Conservation (phyloP, 1,139 yeast species). For the Yamadazyma triangularis region DNA sequence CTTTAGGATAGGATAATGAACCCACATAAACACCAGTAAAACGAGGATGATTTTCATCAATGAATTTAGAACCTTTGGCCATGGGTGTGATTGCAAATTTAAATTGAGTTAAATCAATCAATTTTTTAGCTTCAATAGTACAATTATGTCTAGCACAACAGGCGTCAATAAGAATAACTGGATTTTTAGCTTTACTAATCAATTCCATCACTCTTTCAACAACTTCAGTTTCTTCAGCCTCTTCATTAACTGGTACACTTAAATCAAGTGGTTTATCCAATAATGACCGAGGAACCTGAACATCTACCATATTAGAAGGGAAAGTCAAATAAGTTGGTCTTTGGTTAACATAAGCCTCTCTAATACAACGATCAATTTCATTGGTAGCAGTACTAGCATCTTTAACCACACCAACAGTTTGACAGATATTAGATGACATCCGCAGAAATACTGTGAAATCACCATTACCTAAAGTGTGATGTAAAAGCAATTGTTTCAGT, state of each 20-base stretch:
- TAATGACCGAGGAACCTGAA: slow-evolving; percentile 24
- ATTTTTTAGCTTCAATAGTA: slow-evolving; percentile 24
- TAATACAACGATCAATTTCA: slow-evolving; percentile 33
- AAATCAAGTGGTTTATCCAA: slow-evolving; percentile 31
- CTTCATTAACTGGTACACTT: slow-evolving; percentile 23
- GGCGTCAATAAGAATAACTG: slow-evolving; percentile 33
- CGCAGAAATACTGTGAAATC: slow-evolving; percentile 75
- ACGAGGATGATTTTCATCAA: slow-evolving; percentile 24
- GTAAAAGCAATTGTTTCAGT: slow-evolving; percentile 47
- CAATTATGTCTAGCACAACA: slow-evolving; percentile 33
- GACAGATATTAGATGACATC: slow-evolving; percentile 44
- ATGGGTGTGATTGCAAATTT: slow-evolving; percentile 29
- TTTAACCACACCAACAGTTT: slow-evolving; percentile 27
- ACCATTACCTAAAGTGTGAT: slow-evolving; percentile 79
- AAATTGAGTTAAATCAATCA: slow-evolving; percentile 29
- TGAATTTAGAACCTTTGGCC: slow-evolving; percentile 28
- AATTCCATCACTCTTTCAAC: slow-evolving; percentile 23
- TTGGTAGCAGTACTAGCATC: slow-evolving; percentile 26
- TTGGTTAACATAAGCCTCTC: slow-evolving; percentile 33
- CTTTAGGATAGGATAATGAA: slow-evolving; percentile 26
- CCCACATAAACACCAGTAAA: slow-evolving; percentile 32
- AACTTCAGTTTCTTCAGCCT: slow-evolving; percentile 29
- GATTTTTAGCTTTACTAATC: slow-evolving; percentile 25
- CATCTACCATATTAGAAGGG: slow-evolving; percentile 36
- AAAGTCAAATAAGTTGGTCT: slow-evolving; percentile 36